Base-by-base conservation (phyloP, 2,329 filamentous ascomycete genomes). In the Verticillium zaregamsianum region DNA sequence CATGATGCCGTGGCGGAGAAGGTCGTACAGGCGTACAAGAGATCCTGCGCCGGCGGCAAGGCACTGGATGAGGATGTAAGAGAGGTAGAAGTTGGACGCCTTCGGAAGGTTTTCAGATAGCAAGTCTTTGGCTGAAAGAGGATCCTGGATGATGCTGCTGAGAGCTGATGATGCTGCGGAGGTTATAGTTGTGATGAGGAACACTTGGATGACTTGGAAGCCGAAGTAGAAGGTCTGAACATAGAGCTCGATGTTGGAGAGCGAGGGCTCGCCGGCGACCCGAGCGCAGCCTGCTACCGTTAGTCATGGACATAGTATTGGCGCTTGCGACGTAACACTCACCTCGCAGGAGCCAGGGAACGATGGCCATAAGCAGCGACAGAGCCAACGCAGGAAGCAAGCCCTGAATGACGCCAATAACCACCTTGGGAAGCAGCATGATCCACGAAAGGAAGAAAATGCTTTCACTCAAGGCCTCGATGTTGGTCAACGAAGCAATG, bases 1-100 rank as follows among this genome's bases (percentile, higher is more conserved):
- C 33, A 96, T 75, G 56, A 93, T 75, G 58, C 73, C 70, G 14
- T 80, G 78, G 1, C 77, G 72, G 7, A 79, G 65, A 0, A 98
- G 82, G 17, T 92, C 92, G 15, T 80, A 77, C 0, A 82, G 72
- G 68, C 96, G 92, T 2, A 96, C 81, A 5, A 98, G 76, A 1
- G 90, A 85, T 56, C 88, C 85, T 0, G 91, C 84, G 3, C 92
- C 90, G 64, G 94, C 87, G 1, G 89, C 89, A 62, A 98, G 76
- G 37, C 94, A 96, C 75, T 98, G 95, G 3, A 99, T 86, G 35
- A 98, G 86, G 67, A 99, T 96, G 77, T 98, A 99, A 0, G 90
- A 90, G 33, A 96, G 88, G 74, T 95, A 97, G 70, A 96, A 93
- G 76, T 94, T 96, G 63, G 91, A 92, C 0, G 90, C 86, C 61